Evolutionary conservation across 192 early-diverging fungal genomes (phyloP), one percentile per base, ranked within the genome.

Genomic region (Backusella tarrabulga): DNA sequence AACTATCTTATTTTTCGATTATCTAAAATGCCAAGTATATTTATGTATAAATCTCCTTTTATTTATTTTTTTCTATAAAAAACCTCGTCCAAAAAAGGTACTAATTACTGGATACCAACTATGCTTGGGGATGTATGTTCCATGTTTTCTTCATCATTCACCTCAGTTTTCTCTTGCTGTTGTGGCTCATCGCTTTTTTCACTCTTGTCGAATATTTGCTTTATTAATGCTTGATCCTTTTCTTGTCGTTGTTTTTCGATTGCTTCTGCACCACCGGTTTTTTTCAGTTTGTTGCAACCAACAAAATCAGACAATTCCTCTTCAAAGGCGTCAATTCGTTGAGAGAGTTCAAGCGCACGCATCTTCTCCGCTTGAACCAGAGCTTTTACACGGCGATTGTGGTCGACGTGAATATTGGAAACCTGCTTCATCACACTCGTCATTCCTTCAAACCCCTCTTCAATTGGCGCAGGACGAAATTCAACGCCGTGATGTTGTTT

Each of bases 321-420:
- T 72, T 92, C 92, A 85, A 94, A 94, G 71, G 91, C 93, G 68
- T 94, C 90, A 67, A 92, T 92, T 38, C 89, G 79, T 69, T 86
- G 80, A 1, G 88, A 88, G 63, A 93, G 79, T 63, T 91, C 92
- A 40, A 85, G 83, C 54, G 86, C 84, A 8, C 93, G 81, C 50
- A 87, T 40, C 71, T 89, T 89, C 73, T 93, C 90, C 36, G 90
- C 88, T 41, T 88, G 80, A 1, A 84, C 85, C 68, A 94, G 77
- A 1, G 93, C 93, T 36, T 90, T 87, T 38, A 94, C 52, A 19
- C 93, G 83, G 17, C 85, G 83, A 8, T 85, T 67, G 15, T 89
- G 88, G 78, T 94, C 89, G 0, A 92, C 85, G 4, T 88, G 84
- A 34, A 93, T 91, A 54, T 88, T 85, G 1, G 82, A 72, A 9